Percentiles rank a stretch among this genome's conserved stretches.
These are phyloP conservation scores for Aegilops sharonensis DNA, from an alignment of 176 grass and related monocot genomes.

Conservation along the genomic window DNA sequence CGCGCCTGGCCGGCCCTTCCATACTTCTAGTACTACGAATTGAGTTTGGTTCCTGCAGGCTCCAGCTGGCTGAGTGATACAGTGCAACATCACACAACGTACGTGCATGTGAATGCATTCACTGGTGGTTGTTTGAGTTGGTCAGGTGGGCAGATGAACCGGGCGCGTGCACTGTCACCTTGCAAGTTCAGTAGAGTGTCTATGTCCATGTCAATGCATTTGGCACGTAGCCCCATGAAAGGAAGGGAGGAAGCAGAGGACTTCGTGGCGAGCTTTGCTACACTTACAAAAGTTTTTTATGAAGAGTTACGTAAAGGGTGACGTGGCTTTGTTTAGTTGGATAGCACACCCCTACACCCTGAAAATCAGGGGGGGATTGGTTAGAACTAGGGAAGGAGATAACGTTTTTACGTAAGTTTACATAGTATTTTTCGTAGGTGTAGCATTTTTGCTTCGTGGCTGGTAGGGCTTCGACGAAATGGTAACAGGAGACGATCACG, in stretches of 20 bases:
- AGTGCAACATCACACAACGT: background rate
- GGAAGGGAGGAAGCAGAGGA: background rate
- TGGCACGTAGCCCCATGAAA: background rate
- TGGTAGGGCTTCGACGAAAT: background rate
- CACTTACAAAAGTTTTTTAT: too few relatives aligned
- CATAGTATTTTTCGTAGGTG: too few relatives aligned
- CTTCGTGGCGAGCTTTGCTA: too few relatives aligned
- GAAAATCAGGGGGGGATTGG: too few relatives aligned
- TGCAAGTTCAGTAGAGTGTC: slow-evolving; percentile 6
- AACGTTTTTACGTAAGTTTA: too few relatives aligned
- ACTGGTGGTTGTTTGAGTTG: background rate
- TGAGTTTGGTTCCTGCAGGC: background rate
- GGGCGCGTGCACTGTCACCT: background rate
- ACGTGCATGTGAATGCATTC: background rate
- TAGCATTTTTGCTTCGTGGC: too few relatives aligned
- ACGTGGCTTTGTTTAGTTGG: too few relatives aligned
- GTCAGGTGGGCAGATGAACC: background rate
- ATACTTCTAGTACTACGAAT: too few relatives aligned
- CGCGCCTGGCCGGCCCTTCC: background rate
- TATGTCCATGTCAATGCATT: background rate
- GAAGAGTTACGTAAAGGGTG: too few relatives aligned
- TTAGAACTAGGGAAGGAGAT: too few relatives aligned
- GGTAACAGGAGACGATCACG: background rate
- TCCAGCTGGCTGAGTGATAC: background rate
- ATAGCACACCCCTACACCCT: too few relatives aligned